These are phyloP conservation scores for Neurospora hispaniola DNA, from an alignment of 495 filamentous ascomycete species.

Conservation along the genomic window DNA sequence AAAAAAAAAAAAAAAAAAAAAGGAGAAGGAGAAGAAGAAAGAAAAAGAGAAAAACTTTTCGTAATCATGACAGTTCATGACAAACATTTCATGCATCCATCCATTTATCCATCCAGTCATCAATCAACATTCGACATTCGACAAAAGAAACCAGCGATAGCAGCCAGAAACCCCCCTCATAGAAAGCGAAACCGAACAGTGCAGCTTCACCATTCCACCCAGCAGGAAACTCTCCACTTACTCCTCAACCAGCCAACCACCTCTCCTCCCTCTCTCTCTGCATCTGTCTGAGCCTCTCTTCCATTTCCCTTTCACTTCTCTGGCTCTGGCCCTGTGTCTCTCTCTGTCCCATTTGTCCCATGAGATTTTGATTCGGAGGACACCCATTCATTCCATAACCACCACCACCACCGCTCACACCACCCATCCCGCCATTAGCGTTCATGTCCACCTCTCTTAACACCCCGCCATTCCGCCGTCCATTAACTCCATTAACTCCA, in stretches of 20 bases:
- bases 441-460: background rate
- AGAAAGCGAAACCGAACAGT: too few relatives aligned
- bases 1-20: background rate
- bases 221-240: too few relatives aligned
- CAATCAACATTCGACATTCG: too few relatives aligned
- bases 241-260: slow-evolving; percentile 16
- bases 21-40: too few relatives aligned
- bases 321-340: background rate
- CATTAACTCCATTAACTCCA: too few relatives aligned
- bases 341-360: background rate
- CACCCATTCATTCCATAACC: background rate
- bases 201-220: too few relatives aligned
- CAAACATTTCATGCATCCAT: too few relatives aligned
- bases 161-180: too few relatives aligned
- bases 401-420: background rate
- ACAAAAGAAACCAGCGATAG: too few relatives aligned
- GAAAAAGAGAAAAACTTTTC: background rate
- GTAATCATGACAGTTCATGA: background rate
- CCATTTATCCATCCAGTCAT: too few relatives aligned
- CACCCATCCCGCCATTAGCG: background rate
- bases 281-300: slow-evolving; percentile 3
- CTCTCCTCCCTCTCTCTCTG: slow-evolving; percentile 6
- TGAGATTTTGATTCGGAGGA: background rate
- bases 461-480: background rate
- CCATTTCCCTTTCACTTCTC: background rate